A percentile compares a stretch with the other conserved stretches of the same genome.
Evolutionary conservation across 371 early-diverging fungal species (phyloP).

Genomic region (Funneliformis caledonium): DNA sequence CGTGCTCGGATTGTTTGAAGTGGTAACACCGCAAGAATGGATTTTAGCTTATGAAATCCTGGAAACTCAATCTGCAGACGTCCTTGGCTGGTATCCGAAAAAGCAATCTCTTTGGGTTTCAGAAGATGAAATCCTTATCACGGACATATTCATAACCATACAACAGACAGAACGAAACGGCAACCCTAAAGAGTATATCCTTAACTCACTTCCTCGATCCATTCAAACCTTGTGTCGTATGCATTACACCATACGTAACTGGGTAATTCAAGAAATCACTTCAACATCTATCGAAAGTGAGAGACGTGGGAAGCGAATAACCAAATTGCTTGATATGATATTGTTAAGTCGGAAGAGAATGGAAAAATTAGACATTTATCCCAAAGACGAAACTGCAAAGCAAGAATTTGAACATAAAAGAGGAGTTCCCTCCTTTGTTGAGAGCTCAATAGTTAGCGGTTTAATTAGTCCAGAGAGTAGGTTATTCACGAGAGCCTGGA

Average conservation of each 20-base stretch:
- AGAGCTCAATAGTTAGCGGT: conserved; percentile 75
- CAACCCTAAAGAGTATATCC: conserved; percentile 50
- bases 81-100: conserved; percentile 75
- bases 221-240: conserved; percentile 73
- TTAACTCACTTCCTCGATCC: conserved; percentile 67
- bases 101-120: conserved; percentile 52
- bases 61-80: conserved; percentile 72
- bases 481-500: conserved; percentile 70
- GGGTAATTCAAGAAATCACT: conserved; percentile 72
- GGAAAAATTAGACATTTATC: conserved; percentile 44
- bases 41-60: conserved; percentile 69
- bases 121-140: conserved; percentile 65
- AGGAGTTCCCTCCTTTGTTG: conserved; percentile 77
- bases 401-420: conserved; percentile 25
- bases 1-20: conserved; percentile 54
- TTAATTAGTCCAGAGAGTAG: conserved; percentile 81
- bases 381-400: conserved; percentile 16
- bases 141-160: conserved; percentile 71
- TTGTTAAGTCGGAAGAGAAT: conserved; percentile 56
- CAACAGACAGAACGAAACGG: conserved; percentile 51
- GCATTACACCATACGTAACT: conserved; percentile 74
- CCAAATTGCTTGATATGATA: conserved; percentile 67
- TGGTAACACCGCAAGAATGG: conserved; percentile 75
- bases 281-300: conserved; percentile 54
- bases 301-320: conserved; percentile 62